Conservation (phyloP, 2,329 filamentous ascomycete species). For the Aspergillus fumigatiaffinis region DNA sequence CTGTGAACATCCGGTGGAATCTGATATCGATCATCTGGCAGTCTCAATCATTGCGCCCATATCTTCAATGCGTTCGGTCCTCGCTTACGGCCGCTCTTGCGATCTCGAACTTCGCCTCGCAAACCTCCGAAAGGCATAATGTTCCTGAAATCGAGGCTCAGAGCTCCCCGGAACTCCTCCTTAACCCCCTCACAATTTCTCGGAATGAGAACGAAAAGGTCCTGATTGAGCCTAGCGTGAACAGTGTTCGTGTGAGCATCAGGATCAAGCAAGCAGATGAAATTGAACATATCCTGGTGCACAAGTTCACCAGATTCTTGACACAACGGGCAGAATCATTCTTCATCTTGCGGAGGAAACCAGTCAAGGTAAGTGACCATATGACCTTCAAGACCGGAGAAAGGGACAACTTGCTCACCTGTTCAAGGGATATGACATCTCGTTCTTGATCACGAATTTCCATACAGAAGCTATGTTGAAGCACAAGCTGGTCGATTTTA, state of each 20-base stretch:
- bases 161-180: constrained; percentile 86
- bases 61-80: constrained; percentile 92
- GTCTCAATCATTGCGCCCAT: constrained; percentile 96
- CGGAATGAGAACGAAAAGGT: constrained; percentile 97
- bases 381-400: background rate
- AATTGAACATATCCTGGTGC: constrained; percentile 95
- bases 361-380: constrained; percentile 68
- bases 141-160: constrained; percentile 94
- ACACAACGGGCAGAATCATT: constrained; percentile 95
- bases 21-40: constrained; percentile 28
- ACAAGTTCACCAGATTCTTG: constrained; percentile 97
- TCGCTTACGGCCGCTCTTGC: constrained; percentile 91
- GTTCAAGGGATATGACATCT: constrained; percentile 88
- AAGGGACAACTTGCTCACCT: constrained; percentile 15
- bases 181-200: constrained; percentile 85
- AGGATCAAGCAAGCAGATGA: constrained; percentile 99
- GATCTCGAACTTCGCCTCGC: constrained; percentile 94
- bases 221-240: constrained; percentile 92
- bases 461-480: constrained; percentile 98
- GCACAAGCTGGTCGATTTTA: constrained; percentile 98
- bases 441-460: constrained; percentile 97
- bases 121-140: constrained; percentile 95
- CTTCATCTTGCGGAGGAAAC: constrained; percentile 92
- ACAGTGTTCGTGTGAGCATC: constrained; percentile 95
- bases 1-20: background rate